Percentiles rank a stretch among this genome's conserved stretches.
These are phyloP conservation scores for Arthrocladium fulminans DNA, from an alignment of 2,329 filamentous ascomycete genomes.

Conservation along the genomic window DNA sequence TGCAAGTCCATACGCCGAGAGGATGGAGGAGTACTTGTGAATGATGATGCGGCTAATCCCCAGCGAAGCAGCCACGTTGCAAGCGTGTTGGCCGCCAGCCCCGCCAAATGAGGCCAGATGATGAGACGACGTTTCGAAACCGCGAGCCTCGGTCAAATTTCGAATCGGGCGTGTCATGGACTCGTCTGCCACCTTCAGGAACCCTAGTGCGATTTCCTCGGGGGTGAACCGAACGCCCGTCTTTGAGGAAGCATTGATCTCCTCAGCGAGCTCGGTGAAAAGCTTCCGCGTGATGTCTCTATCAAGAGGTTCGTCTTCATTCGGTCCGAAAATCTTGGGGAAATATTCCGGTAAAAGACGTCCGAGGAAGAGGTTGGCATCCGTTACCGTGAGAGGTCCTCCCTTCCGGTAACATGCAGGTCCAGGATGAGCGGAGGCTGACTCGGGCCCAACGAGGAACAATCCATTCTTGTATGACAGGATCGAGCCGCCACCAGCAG, in stretches of 20 bases:
- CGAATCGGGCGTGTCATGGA: conserved; percentile 89
- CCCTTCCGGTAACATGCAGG: conserved; percentile 90
- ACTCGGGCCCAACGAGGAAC: conserved; percentile 88
- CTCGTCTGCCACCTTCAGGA: conserved; percentile 82
- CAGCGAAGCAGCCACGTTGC: conserved; percentile 76
- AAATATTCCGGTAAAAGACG: conserved; percentile 86
- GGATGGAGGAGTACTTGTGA: conserved; percentile 80
- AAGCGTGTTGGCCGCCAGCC: conserved; percentile 84
- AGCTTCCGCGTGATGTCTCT: conserved; percentile 63
- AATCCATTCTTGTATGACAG: conserved; percentile 84
- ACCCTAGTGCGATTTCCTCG: conserved; percentile 87
- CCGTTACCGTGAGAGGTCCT: conserved; percentile 81
- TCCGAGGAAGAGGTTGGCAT: conserved; percentile 82
- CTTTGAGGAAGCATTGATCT: conserved; percentile 62
- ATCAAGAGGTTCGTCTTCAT: conserved; percentile 76
- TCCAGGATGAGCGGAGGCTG: conserved; percentile 80
- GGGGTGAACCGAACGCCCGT: conserved; percentile 53
- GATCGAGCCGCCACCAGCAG: conserved; percentile 61
- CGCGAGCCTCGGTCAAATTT: conserved; percentile 82
- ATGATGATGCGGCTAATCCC: conserved; percentile 79
- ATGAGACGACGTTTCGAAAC: conserved; percentile 82
- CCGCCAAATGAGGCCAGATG: conserved; percentile 84
- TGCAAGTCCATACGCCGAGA: conserved; percentile 89
- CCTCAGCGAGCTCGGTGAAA: conserved; percentile 64
- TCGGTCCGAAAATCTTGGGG: conserved; percentile 87